Evolutionary conservation across 1,139 yeast species (phyloP), one percentile per base, ranked within the genome.

Genomic region (Yamadazyma diospyri): DNA sequence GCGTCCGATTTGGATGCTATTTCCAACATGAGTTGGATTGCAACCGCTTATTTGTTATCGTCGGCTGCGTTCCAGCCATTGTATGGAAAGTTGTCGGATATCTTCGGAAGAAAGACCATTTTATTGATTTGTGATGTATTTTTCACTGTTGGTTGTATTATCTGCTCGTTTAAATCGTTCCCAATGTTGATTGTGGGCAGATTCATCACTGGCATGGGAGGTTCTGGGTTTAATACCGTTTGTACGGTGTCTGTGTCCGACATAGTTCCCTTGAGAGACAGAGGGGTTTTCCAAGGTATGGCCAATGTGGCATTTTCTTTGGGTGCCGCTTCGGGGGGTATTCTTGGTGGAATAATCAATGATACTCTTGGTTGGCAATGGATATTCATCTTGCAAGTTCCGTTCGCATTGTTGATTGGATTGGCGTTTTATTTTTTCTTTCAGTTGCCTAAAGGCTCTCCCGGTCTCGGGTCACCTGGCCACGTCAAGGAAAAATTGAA

Each of bases 11-110:
- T 69, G 47, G 45, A 61, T 39, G 60, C 68, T 18, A 57, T 65
- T 29, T 52, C 61, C 20, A 55, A 60, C 43, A 61, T 69, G 37
- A 64, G 72, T 16, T 69, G 72, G 78, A 69, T 66, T 38, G 71
- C 76, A 16, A 64, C 71, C 16, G 59, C 72, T 4, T 62, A 60
- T 37, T 49, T 69, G 36, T 53, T 69, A 37, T 59, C 71, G 5
- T 55, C 67, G 10, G 57, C 75, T 1, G 74, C 74, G 1, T 67
- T 66, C 46, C 75, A 69, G 56, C 96, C 96, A 1, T 58, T 88
- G 16, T 86, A 81, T 46, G 96, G 96, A 16, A 87, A 86, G 50
- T 57, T 88, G 21, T 81, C 94, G 4, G 96, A 87, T 48, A 84
- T 87, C 27, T 86, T 81, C 54, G 96, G 96, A 14, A 71, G 95